Evolutionary conservation across 2,329 filamentous ascomycete species (phyloP).

Genomic region (Trichoderma gracile): DNA sequence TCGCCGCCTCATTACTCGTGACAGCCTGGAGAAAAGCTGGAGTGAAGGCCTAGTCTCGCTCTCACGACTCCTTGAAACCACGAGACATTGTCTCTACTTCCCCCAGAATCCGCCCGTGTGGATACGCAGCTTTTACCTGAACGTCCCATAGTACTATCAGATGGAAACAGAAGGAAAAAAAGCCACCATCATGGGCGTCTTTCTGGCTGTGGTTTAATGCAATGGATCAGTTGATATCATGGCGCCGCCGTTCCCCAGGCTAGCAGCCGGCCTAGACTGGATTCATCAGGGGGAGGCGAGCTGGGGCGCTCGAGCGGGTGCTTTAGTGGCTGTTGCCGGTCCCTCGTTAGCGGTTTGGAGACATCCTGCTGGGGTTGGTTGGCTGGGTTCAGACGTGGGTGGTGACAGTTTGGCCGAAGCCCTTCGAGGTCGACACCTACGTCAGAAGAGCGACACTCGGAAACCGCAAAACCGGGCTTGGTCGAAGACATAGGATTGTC

Average conservation of each 20-base stretch:
- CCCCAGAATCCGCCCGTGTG: too few relatives aligned
- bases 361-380: not conserved
- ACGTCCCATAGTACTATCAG: too few relatives aligned
- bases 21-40: too few relatives aligned
- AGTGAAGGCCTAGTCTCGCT: too few relatives aligned
- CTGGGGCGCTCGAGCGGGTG: not conserved
- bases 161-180: not conserved
- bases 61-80: too few relatives aligned
- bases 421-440: not conserved
- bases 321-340: not conserved
- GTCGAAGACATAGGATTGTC: not conserved
- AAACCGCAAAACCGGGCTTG: not conserved
- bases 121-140: too few relatives aligned
- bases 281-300: conserved; percentile 4
- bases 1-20: too few relatives aligned
- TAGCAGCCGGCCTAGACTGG: conserved; percentile 13
- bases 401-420: not conserved
- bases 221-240: not conserved
- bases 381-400: not conserved
- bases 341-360: not conserved
- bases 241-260: conserved; percentile 13
- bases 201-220: too few relatives aligned
- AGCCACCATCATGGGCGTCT: not conserved
- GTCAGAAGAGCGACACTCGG: conserved; percentile 7
- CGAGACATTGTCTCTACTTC: too few relatives aligned